A percentile compares a stretch with the other conserved stretches of the same genome.
These are phyloP conservation scores for Cornus suecica DNA, from an alignment of 148 eudicot genomes.

Conservation along the genomic window DNA sequence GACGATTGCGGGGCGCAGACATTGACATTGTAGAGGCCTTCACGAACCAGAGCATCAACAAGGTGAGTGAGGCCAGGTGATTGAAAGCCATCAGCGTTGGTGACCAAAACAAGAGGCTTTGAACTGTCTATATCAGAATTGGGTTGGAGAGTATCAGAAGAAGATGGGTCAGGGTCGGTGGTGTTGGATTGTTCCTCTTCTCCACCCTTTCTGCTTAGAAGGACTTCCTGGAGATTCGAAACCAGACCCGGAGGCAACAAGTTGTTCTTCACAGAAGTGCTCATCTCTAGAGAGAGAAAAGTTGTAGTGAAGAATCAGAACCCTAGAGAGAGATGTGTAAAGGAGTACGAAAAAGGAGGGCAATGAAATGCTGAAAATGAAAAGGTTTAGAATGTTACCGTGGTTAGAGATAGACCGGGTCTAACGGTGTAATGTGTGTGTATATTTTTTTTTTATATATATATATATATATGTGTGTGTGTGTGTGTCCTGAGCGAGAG, in stretches of 20 bases:
- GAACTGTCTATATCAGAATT: slow-evolving; percentile 28
- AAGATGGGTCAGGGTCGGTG: slow-evolving; percentile 23
- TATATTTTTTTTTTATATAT: too few relatives aligned
- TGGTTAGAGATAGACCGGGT: background rate
- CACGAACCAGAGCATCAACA: slow-evolving; percentile 63
- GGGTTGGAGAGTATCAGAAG: slow-evolving; percentile 18
- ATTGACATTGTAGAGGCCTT: slow-evolving; percentile 62
- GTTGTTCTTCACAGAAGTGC: slow-evolving; percentile 40
- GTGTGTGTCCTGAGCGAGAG: too few relatives aligned
- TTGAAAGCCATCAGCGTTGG: slow-evolving; percentile 83
- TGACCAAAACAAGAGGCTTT: slow-evolving; percentile 72
- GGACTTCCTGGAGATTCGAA: slow-evolving; percentile 57
- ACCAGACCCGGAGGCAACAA: slow-evolving; percentile 61
- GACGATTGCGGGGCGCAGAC: slow-evolving; percentile 89
- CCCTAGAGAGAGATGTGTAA: slow-evolving; percentile 21
- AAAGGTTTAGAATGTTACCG: background rate
- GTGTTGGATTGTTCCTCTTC: slow-evolving; percentile 12
- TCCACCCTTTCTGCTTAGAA: slow-evolving; percentile 38
- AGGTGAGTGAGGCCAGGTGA: slow-evolving; percentile 59
- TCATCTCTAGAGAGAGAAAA: slow-evolving; percentile 18
- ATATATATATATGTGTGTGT: too few relatives aligned
- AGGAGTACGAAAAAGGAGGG: background rate
- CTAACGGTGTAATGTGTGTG: background rate
- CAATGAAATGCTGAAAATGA: background rate
- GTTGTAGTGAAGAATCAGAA: slow-evolving; percentile 16